phyloP scores from a whole-genome alignment of 176 grass and related monocot genomes.

The Rhipidocladum racemiflorum region DNA sequence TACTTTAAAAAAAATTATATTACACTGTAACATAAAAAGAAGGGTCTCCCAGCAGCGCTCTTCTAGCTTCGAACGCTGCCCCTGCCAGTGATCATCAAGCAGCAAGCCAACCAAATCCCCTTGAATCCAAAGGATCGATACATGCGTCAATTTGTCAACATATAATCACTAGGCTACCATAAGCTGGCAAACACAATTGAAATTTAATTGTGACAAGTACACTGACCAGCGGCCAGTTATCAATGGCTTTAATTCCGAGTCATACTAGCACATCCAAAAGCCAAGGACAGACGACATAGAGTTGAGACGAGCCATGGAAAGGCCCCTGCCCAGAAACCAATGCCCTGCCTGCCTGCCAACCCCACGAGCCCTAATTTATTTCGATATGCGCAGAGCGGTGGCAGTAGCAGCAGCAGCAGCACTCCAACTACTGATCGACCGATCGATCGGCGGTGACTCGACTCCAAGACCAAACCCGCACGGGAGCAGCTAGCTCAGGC shows the following conservation, averaged over 20 bases:
- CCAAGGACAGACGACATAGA: slow-evolving; percentile 28
- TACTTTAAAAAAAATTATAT: too few species aligned
- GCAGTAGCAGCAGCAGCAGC: neutral
- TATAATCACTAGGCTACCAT: neutral
- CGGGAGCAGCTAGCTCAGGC: slow-evolving; percentile 23
- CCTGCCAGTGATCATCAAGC: neutral
- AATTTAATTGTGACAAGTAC: neutral
- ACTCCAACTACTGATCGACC: neutral
- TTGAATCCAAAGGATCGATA: neutral
- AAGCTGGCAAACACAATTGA: neutral
- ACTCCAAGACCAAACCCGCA: slow-evolving; percentile 24
- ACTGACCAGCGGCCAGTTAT: neutral
- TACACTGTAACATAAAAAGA: too few species aligned
- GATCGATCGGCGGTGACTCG: neutral
- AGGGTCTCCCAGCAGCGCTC: too few species aligned
- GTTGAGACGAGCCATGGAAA: slow-evolving; percentile 24
- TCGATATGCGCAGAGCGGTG: neutral
- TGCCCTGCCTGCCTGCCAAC: neutral
- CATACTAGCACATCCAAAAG: slow-evolving; percentile 2
- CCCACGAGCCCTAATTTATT: slow-evolving; percentile 44
- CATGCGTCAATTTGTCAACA: neutral
- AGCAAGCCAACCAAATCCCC: neutral
- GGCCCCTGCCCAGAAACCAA: slow-evolving; percentile 37
- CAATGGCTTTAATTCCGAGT: neutral
- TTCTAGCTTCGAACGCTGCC: neutral